These are phyloP conservation scores for Rhipidocladum racemiflorum DNA, from an alignment of 176 grass and related monocot genomes.

Conservation along the genomic window DNA sequence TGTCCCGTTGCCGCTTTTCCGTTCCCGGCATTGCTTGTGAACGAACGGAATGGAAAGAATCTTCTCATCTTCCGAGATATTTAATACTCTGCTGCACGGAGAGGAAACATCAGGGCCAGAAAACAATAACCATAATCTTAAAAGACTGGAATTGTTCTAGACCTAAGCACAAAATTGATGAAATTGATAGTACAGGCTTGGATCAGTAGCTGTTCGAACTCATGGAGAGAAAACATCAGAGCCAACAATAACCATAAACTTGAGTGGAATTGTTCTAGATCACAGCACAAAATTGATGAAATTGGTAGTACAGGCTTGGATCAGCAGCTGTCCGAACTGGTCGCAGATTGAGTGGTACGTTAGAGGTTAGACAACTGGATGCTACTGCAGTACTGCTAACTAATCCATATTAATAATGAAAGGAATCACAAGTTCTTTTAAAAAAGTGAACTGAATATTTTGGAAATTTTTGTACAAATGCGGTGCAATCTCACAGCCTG, in stretches of 20 bases:
- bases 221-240: too few relatives aligned
- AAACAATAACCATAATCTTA: not conserved
- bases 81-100: constrained; percentile 6
- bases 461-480: not conserved
- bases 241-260: too few relatives aligned
- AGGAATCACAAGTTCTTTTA: not conserved
- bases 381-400: not conserved
- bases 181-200: not conserved
- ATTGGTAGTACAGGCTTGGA: too few relatives aligned
- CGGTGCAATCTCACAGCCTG: not conserved
- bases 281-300: too few relatives aligned
- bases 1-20: constrained; percentile 9
- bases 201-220: not conserved
- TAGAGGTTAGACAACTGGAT: not conserved
- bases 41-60: constrained; percentile 69
- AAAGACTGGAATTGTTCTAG: not conserved
- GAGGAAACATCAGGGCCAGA: not conserved
- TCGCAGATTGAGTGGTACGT: not conserved
- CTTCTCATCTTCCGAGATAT: constrained; percentile 52
- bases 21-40: constrained; percentile 36
- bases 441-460: not conserved
- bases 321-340: too few relatives aligned
- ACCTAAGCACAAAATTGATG: not conserved
- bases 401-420: not conserved
- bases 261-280: too few relatives aligned